Base-by-base conservation (phyloP, 768 basidiomycete genomes). In the Psilocybe cyanescens region DNA sequence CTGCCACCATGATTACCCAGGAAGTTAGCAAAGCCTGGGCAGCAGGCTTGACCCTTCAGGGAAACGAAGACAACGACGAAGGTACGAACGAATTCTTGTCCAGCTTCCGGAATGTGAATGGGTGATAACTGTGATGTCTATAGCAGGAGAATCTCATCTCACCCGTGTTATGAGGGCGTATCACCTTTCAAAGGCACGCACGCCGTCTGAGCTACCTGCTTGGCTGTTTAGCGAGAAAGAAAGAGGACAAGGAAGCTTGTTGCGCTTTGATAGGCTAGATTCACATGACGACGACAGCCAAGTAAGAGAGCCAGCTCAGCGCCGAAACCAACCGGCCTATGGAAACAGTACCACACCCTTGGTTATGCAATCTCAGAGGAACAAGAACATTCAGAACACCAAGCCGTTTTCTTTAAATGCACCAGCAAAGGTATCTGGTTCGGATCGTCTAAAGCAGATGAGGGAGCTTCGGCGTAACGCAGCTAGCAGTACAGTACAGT, bases 101-200 rank as follows among this genome's bases (percentile, higher is more conserved):
- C 29, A 19, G 55, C 19, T 37, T n/a, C 49, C n/a, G 41, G 24
- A 24, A 24, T 5, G n/a, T 31, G 31, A 11, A 41, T 8, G 17
- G 31, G 7, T 49, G 28, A 24, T 55, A 31, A 51, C 28, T n/a
- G 45, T 14, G 19, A 6, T 31, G 82, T 82, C 81, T 3, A 76
- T 79, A 8, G 86, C 86, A 29, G 75, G 80, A 48, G 88, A 89
- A 63, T 85, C 84, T 4, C 84, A 84, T 37, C 78, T 90, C 35
- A 82, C 81, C 3, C 80, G 80, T n/a, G 85, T 84, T 4, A 83
- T 90, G 85, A 88, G 87, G 68, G 82, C 84, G 0, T 90, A 89
- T 69, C 84, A 90, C 65, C 78, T 88, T 51, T 80, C 80, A 29
- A 86, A 87, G 70, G 87, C 87, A 19, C 79, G 79, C 28, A 75